Conservation (phyloP, 1,284 basidiomycete species). For the Cerrena zonata region DNA sequence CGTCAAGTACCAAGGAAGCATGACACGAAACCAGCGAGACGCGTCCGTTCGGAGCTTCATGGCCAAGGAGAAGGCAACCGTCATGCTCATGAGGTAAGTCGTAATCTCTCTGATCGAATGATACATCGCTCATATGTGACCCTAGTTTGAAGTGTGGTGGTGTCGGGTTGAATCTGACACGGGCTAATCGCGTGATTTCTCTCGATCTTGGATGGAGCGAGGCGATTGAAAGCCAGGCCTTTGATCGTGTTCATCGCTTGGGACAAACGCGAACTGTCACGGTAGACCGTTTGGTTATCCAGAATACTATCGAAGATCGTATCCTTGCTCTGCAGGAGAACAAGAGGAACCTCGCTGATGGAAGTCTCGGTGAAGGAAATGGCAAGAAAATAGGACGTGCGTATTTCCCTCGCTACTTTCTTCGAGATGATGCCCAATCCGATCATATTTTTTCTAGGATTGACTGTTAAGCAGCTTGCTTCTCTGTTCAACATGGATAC, state of each 20-base stretch:
- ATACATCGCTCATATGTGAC: background rate
- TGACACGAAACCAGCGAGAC: constrained; percentile 46
- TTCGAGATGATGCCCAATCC: background rate
- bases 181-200: constrained; percentile 58
- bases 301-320: constrained; percentile 56
- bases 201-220: constrained; percentile 43
- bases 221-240: constrained; percentile 44
- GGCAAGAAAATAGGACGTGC: constrained; percentile 51
- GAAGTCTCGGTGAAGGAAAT: constrained; percentile 52
- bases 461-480: constrained; percentile 41
- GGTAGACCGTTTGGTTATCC: constrained; percentile 56
- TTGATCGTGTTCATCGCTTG: constrained; percentile 67
- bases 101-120: background rate
- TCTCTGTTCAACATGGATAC: constrained; percentile 9
- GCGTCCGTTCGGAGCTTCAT: constrained; percentile 50
- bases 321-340: constrained; percentile 52
- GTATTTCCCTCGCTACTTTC: constrained; percentile 25
- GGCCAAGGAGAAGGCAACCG: constrained; percentile 45
- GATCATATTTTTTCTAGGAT: constrained; percentile 17
- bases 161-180: constrained; percentile 52
- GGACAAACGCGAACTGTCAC: constrained; percentile 50
- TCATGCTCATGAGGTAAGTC: constrained; percentile 45
- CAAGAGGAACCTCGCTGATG: constrained; percentile 53
- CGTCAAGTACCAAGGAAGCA: constrained; percentile 60
- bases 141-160: constrained; percentile 51